Base-by-base conservation (phyloP, 768 basidiomycete genomes). In the Clitopilus hobsonii region DNA sequence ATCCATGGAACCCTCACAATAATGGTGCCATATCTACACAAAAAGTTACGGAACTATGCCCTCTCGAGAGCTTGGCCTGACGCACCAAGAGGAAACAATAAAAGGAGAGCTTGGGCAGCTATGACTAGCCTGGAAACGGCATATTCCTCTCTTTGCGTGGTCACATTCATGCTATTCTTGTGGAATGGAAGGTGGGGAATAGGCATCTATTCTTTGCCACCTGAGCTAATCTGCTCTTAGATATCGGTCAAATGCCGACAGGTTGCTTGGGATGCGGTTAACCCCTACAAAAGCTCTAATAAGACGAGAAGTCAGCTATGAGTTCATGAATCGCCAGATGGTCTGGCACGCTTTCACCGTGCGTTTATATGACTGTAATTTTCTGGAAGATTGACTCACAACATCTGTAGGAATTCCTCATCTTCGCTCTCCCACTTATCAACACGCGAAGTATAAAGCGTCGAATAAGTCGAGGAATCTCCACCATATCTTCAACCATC, bases 291-390 rank as follows among this genome's bases (percentile, higher is more conserved):
- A 84, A 27, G 73, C 78, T 38, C 79, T 87, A 28, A 78, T 86
- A 29, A 85, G 83, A 57, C 83, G 90, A 16, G 88, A 95, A 61
- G 90, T 98, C 51, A 96, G 91, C 64, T 99, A 97, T 70, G 97
- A 98, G 65, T 98, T 94, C 64, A 96, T 98, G 92, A 98, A 98
- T 63, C 89, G 97, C 61, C 96, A 98, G 69, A 91, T 99, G 82
- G 97, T 99, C 53, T 99, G 97, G 97, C 92, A 95, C 66, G 91
- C 94, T 0, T 96, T 98, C 69, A 98, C 97, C 6, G 96, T 96
- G 65, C 53, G 91, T 71, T 22, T 30, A 22, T 38, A 23, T 7
- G 18, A 8, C n/a, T 22, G 23, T 29, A 20, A 38, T 38, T 28
- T 48, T 14, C 20, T 26, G 28, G 27, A 27, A 2, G 7, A 27